These are phyloP conservation scores for Pseudevernia furfuracea DNA, from an alignment of 495 filamentous ascomycete genomes.

Conservation along the genomic window DNA sequence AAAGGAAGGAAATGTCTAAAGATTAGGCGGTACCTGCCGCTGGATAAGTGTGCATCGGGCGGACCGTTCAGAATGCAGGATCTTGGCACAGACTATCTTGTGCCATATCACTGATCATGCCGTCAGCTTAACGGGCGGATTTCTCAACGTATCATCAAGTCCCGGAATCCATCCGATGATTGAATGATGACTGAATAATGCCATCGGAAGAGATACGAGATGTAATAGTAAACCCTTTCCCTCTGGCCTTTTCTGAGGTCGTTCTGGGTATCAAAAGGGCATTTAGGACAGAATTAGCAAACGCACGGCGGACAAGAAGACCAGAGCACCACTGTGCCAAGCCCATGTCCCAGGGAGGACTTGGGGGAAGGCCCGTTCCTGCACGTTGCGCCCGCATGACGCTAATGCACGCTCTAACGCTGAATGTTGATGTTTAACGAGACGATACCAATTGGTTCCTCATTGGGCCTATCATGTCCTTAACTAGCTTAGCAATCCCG, in stretches of 20 bases:
- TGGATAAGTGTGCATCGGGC: constrained; percentile 6
- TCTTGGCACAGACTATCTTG: background rate
- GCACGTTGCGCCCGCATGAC: constrained; percentile 7
- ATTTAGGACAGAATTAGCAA: background rate
- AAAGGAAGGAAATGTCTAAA: background rate
- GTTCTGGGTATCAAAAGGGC: background rate
- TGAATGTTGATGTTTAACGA: constrained; percentile 2
- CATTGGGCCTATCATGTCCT: background rate
- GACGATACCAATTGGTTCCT: background rate
- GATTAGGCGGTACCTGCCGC: background rate
- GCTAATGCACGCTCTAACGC: constrained; percentile 3
- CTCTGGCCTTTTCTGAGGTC: background rate
- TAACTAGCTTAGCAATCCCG: background rate
- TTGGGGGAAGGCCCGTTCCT: constrained; percentile 7
- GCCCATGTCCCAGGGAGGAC: background rate
- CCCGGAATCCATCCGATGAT: background rate
- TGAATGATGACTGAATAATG: background rate
- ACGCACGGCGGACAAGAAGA: background rate
- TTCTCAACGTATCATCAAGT: background rate
- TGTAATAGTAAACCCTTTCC: background rate
- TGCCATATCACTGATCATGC: constrained; percentile 2
- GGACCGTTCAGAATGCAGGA: background rate
- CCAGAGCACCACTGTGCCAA: background rate
- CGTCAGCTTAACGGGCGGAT: background rate
- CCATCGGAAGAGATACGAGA: background rate